phyloP scores from a whole-genome alignment of 2,329 filamentous ascomycete genomes.

The Claviceps pazoutovae region DNA sequence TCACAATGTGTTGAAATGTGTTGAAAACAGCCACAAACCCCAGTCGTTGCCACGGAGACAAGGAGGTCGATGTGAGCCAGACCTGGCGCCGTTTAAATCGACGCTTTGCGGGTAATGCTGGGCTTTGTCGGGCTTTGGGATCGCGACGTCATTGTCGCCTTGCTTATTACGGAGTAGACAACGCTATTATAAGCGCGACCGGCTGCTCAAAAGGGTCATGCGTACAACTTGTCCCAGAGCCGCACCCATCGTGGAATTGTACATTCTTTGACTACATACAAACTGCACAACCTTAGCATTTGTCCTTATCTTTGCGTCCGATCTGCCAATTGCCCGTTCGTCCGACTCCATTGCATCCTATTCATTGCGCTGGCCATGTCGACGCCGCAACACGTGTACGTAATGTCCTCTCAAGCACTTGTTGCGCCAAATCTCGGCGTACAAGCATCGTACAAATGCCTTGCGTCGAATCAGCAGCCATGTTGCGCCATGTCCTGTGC shows the following conservation, averaged over 20 bases:
- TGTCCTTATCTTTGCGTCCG: neutral
- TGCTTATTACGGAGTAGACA: neutral
- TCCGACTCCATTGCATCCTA: neutral
- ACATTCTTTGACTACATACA: too few species aligned
- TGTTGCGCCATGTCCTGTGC: too few species aligned
- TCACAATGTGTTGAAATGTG: too few species aligned
- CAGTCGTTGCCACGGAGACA: too few species aligned
- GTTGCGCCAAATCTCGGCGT: slow-evolving; percentile 4
- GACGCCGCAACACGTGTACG: slow-evolving; percentile 22
- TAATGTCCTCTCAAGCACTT: slow-evolving; percentile 8
- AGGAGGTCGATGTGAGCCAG: too few species aligned
- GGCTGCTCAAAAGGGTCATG: neutral
- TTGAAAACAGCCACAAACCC: too few species aligned
- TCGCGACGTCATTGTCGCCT: neutral
- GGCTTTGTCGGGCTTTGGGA: neutral
- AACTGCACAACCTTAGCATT: neutral
- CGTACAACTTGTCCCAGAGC: neutral
- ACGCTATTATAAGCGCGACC: neutral
- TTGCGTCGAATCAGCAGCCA: slow-evolving; percentile 13
- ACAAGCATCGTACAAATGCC: neutral
- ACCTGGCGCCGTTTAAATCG: too few species aligned
- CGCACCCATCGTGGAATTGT: too few species aligned
- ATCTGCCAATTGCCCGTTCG: neutral
- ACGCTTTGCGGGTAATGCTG: too few species aligned
- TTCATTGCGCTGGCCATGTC: slow-evolving; percentile 10